Evolutionary conservation across 495 filamentous ascomycete species (phyloP).

Genomic region (Hyaloscypha hepaticicola): DNA sequence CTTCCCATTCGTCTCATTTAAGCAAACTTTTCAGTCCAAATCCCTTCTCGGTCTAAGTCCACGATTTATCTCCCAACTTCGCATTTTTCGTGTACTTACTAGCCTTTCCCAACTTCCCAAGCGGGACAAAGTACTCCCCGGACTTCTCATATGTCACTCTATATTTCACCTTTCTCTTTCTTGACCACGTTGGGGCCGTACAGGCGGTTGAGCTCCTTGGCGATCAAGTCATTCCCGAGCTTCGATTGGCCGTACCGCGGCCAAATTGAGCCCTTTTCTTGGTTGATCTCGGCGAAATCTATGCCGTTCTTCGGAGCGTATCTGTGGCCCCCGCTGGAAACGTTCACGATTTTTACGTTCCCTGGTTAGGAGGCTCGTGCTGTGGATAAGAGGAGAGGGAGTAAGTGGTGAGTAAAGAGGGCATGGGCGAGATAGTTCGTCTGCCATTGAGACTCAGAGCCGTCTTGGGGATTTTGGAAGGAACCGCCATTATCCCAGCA

Average conservation of each 20-base stretch:
- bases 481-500: slow-evolving; percentile 23
- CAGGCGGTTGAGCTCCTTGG: neutral
- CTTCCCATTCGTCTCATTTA: neutral
- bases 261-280: neutral
- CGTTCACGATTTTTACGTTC: slow-evolving; percentile 14
- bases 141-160: slow-evolving; percentile 17
- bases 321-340: slow-evolving; percentile 6
- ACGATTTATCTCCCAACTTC: slow-evolving; percentile 50
- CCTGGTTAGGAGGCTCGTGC: neutral
- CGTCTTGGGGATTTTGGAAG: slow-evolving; percentile 28
- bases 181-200: neutral
- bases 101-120: slow-evolving; percentile 41
- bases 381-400: slow-evolving; percentile 14
- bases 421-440: slow-evolving; percentile 50
- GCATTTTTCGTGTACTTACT: slow-evolving; percentile 44
- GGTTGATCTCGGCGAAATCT: slow-evolving; percentile 16
- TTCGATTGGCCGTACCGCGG: slow-evolving; percentile 28
- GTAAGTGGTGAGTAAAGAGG: slow-evolving; percentile 44
- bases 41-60: slow-evolving; percentile 62
- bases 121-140: slow-evolving; percentile 54
- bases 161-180: neutral
- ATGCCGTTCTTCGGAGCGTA: neutral
- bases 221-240: slow-evolving; percentile 25
- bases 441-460: slow-evolving; percentile 50
- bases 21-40: slow-evolving; percentile 33